These are phyloP conservation scores for Furcasterigmium furcatum DNA, from an alignment of 2,329 filamentous ascomycete genomes.

Conservation along the genomic window DNA sequence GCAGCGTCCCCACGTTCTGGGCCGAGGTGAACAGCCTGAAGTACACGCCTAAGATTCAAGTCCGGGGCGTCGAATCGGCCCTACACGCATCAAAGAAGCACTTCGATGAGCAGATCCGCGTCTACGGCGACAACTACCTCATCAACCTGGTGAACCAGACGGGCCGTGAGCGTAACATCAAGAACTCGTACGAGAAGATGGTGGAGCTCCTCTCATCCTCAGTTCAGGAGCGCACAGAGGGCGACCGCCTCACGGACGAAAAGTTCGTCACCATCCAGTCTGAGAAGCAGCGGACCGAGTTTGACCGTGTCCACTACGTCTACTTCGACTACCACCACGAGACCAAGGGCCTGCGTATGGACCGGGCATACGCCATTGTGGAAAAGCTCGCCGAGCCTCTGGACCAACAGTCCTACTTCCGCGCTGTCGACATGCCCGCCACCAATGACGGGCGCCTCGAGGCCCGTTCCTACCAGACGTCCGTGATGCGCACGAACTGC, in stretches of 20 bases:
- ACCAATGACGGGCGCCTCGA: constrained; percentile 70
- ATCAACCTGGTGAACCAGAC: constrained; percentile 98
- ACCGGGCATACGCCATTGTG: constrained; percentile 83
- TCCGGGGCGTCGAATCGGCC: constrained; percentile 80
- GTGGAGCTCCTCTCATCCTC: constrained; percentile 71
- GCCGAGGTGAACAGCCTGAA: constrained; percentile 90
- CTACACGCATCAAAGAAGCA: constrained; percentile 77
- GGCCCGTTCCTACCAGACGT: constrained; percentile 75
- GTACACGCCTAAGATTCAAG: constrained; percentile 87
- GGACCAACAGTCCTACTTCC: constrained; percentile 83
- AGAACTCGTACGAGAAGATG: constrained; percentile 91
- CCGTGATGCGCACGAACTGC: constrained; percentile 94
- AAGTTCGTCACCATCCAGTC: constrained; percentile 78
- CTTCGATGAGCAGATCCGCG: constrained; percentile 86
- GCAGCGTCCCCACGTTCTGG: constrained; percentile 95
- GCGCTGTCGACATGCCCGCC: constrained; percentile 80
- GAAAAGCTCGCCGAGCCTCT: constrained; percentile 78
- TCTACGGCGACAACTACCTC: constrained; percentile 96
- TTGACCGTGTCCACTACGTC: constrained; percentile 88
- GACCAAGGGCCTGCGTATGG: constrained; percentile 92
- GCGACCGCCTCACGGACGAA: constrained; percentile 67
- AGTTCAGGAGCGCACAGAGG: constrained; percentile 62
- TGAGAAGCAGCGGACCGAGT: constrained; percentile 54
- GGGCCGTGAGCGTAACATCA: constrained; percentile 83
- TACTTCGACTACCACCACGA: constrained; percentile 99